phyloP scores from a whole-genome alignment of 1,284 basidiomycete species.

The Butyriboletus appendiculatus region DNA sequence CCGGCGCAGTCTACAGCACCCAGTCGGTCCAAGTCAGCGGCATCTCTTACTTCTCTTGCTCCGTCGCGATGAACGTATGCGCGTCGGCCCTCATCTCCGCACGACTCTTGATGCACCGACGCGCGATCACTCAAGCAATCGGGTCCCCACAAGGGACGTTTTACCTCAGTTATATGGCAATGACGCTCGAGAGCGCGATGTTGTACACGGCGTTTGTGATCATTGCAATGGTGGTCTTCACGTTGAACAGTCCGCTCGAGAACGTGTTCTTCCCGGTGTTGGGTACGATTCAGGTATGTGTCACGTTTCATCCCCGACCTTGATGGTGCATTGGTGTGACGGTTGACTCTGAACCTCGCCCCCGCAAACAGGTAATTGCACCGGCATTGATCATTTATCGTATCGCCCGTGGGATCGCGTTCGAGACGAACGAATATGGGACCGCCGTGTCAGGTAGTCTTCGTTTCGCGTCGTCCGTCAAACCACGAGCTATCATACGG shows the following conservation, averaged over 20 bases:
- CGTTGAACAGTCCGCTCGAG: constrained; percentile 16
- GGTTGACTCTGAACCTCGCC: not conserved
- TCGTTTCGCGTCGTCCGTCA: constrained; percentile 4
- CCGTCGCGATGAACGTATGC: constrained; percentile 15
- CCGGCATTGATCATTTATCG: constrained; percentile 26
- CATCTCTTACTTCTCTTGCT: constrained; percentile 17
- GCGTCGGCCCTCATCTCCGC: constrained; percentile 16
- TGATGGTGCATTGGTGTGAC: not conserved
- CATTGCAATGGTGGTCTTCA: constrained; percentile 13
- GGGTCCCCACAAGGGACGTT: constrained; percentile 16
- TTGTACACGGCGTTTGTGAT: constrained; percentile 22
- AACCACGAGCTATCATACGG: not conserved
- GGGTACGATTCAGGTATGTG: constrained; percentile 22
- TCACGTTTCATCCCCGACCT: not conserved
- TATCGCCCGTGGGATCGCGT: constrained; percentile 19
- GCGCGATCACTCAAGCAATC: constrained; percentile 4
- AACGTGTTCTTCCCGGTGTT: constrained; percentile 22
- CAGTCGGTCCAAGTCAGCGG: constrained; percentile 16
- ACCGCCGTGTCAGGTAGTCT: constrained; percentile 1
- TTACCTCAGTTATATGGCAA: constrained; percentile 24
- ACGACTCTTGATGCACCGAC: constrained; percentile 20
- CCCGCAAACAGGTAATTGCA: constrained; percentile 8
- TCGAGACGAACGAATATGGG: constrained; percentile 13
- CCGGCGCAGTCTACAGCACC: constrained; percentile 14
- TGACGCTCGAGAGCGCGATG: constrained; percentile 28